Evolutionary conservation across 495 filamentous ascomycete genomes (phyloP).

Genomic region (Aspergillus sclerotioniger): DNA sequence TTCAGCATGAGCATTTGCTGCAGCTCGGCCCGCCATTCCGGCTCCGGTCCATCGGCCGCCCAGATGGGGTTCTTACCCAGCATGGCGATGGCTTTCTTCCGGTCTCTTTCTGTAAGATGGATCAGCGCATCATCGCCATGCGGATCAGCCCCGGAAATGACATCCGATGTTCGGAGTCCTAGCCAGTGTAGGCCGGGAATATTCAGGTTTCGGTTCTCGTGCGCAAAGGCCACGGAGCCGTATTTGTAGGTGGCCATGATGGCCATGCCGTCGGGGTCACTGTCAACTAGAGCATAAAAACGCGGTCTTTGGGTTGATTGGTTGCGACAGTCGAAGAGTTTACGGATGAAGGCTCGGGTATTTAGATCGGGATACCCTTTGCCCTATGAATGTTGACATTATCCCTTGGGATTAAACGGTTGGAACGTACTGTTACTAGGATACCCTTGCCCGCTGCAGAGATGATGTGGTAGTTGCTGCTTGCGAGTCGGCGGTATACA

Average conservation of each 20-base stretch:
- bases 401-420: neutral
- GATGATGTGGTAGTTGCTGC: conserved; percentile 49
- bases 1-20: conserved; percentile 86
- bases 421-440: conserved; percentile 60
- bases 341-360: conserved; percentile 64
- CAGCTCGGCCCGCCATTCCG: conserved; percentile 62
- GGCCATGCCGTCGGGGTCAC: conserved; percentile 80
- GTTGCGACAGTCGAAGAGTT: conserved; percentile 26
- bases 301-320: conserved; percentile 33
- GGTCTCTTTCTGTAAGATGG: conserved; percentile 60
- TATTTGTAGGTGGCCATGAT: conserved; percentile 87
- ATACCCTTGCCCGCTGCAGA: conserved; percentile 57
- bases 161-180: conserved; percentile 64
- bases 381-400: conserved; percentile 45
- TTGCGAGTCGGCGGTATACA: conserved; percentile 69
- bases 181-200: conserved; percentile 67
- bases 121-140: conserved; percentile 43
- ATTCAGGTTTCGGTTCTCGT: conserved; percentile 62
- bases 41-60: conserved; percentile 46
- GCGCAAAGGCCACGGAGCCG: conserved; percentile 69
- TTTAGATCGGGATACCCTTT: conserved; percentile 92
- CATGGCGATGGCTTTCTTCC: conserved; percentile 65
- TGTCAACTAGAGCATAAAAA: conserved; percentile 74
- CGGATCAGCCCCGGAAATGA: conserved; percentile 32
- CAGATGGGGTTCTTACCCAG: conserved; percentile 54